Evolutionary conservation across 352 stramenopile species (phyloP).

Genomic region (Elongisporangium anandrum): DNA sequence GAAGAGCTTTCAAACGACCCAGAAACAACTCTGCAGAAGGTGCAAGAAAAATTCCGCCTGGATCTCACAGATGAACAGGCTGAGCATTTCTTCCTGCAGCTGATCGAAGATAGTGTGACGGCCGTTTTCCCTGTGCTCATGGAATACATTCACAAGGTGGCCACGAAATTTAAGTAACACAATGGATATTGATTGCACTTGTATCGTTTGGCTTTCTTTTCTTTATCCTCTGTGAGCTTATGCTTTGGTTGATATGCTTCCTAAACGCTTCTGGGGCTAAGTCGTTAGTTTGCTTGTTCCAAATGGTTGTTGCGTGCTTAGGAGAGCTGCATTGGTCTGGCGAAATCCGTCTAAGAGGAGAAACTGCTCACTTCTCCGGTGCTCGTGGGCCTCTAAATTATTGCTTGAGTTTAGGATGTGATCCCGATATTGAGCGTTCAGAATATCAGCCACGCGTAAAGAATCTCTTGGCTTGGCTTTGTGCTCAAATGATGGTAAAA

Average conservation of each 20-base stretch:
- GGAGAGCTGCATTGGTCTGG: constrained; percentile 26
- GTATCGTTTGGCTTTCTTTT: constrained; percentile 1
- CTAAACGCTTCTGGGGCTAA: too few species aligned
- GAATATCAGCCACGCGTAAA: constrained; percentile 31
- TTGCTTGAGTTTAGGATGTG: constrained; percentile 10
- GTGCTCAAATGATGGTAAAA: constrained; percentile 20
- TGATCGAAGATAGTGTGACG: constrained; percentile 95
- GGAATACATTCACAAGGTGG: constrained; percentile 87
- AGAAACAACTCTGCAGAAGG: constrained; percentile 78
- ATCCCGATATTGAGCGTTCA: constrained; percentile 38
- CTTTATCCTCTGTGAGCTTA: background rate
- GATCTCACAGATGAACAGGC: constrained; percentile 97
- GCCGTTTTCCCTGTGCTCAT: constrained; percentile 88
- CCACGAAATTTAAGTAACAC: constrained; percentile 54
- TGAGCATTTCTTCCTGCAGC: constrained; percentile 94
- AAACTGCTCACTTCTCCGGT: background rate
- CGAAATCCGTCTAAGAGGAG: constrained; percentile 45
- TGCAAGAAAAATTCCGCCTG: constrained; percentile 96
- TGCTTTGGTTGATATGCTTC: background rate
- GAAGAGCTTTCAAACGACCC: constrained; percentile 88
- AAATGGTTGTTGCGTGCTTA: constrained; percentile 32
- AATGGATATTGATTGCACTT: background rate
- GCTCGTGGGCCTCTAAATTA: constrained; percentile 10
- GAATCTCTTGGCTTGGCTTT: background rate
- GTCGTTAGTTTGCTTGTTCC: background rate